Evolutionary conservation across 495 filamentous ascomycete species (phyloP).

Genomic region (Xylaria grammica): DNA sequence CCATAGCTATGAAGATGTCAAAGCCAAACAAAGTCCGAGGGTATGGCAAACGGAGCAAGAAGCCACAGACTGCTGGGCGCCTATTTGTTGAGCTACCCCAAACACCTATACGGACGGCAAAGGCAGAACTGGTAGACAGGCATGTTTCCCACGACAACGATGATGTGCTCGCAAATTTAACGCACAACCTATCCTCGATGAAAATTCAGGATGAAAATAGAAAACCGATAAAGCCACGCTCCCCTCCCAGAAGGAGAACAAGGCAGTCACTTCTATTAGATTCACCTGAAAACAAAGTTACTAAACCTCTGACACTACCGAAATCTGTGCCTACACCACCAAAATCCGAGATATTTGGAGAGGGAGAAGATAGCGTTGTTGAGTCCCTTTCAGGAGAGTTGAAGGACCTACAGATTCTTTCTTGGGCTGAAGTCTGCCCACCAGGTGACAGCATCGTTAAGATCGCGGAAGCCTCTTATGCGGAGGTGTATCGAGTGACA

Average conservation of each 20-base stretch:
- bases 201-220: slow-evolving; percentile 27
- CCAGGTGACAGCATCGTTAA: slow-evolving; percentile 58
- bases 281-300: slow-evolving; percentile 17
- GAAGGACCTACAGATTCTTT: slow-evolving; percentile 40
- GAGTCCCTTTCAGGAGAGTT: not conserved
- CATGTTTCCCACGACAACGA: slow-evolving; percentile 11
- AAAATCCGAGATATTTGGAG: slow-evolving; percentile 12
- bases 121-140: slow-evolving; percentile 11
- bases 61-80: slow-evolving; percentile 29
- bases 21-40: slow-evolving; percentile 41
- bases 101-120: slow-evolving; percentile 35
- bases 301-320: slow-evolving; percentile 9
- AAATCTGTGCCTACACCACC: not conserved
- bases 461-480: slow-evolving; percentile 72
- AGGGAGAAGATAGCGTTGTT: not conserved
- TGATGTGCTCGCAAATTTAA: slow-evolving; percentile 15
- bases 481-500: slow-evolving; percentile 69
- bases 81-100: slow-evolving; percentile 51
- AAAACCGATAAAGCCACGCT: slow-evolving; percentile 16
- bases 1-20: slow-evolving; percentile 33
- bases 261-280: slow-evolving; percentile 23
- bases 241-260: slow-evolving; percentile 27
- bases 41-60: slow-evolving; percentile 50
- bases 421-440: slow-evolving; percentile 59
- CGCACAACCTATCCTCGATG: slow-evolving; percentile 26